These are phyloP conservation scores for Annulohypoxylon stygium DNA, from an alignment of 495 filamentous ascomycete genomes.

Conservation along the genomic window DNA sequence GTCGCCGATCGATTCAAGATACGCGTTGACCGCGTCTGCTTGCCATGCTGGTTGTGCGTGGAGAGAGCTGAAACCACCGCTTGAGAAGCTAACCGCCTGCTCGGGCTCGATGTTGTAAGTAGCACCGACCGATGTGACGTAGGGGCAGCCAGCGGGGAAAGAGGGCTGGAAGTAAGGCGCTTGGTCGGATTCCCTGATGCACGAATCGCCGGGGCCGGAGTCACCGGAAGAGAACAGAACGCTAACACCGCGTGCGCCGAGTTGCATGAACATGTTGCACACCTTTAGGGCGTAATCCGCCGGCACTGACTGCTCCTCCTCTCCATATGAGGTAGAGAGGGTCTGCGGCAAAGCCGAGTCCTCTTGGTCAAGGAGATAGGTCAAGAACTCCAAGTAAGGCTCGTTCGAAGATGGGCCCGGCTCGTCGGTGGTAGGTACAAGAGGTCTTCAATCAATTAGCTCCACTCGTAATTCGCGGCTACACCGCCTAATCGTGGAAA, in stretches of 20 bases:
- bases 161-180: conserved; percentile 75
- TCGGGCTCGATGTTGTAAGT: conserved; percentile 71
- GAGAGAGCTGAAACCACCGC: conserved; percentile 77
- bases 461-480: not conserved
- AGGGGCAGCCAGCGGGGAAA: conserved; percentile 81
- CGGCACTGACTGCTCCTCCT: conserved; percentile 78
- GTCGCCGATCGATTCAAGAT: conserved; percentile 65
- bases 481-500: not conserved
- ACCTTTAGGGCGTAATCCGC: conserved; percentile 71
- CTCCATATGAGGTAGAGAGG: conserved; percentile 80
- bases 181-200: conserved; percentile 71
- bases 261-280: conserved; percentile 75
- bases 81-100: conserved; percentile 68
- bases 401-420: conserved; percentile 71
- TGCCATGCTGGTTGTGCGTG: conserved; percentile 75
- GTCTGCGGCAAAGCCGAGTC: conserved; percentile 73
- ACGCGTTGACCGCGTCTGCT: conserved; percentile 66
- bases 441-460: conserved; percentile 51
- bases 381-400: conserved; percentile 80
- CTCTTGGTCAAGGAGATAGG: conserved; percentile 57
- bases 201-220: conserved; percentile 75
- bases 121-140: conserved; percentile 77
- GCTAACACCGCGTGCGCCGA: conserved; percentile 78
- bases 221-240: conserved; percentile 80
- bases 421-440: conserved; percentile 73